phyloP scores from a whole-genome alignment of 805 yeast species.

The Jamesozyma jinghongensis region DNA sequence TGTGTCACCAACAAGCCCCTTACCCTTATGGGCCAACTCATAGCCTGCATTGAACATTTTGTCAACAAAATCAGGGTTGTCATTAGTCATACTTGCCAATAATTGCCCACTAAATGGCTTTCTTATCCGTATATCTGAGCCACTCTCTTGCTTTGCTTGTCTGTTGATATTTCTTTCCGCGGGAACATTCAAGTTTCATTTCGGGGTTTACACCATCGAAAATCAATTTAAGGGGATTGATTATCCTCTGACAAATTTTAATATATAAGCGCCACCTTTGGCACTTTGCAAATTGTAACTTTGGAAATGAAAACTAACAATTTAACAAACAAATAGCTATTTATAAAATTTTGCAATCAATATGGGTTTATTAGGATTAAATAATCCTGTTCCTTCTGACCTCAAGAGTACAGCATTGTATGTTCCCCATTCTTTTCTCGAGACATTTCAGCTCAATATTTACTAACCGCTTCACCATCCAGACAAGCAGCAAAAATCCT shows the following conservation, averaged over 20 bases:
- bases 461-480: neutral
- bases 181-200: no score
- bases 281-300: no score
- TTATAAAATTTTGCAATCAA: neutral
- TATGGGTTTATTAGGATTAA: slow-evolving; percentile 51
- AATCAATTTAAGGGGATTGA: neutral
- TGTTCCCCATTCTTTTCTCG: slow-evolving; percentile 26
- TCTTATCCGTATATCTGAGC: no score
- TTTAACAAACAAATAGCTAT: neutral
- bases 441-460: neutral
- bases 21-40: slow-evolving; percentile 9
- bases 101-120: no score
- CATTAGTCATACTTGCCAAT: no score
- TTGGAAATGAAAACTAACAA: no score
- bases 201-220: neutral
- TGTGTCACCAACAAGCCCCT: slow-evolving; percentile 6
- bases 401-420: slow-evolving; percentile 76
- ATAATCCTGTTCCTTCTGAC: slow-evolving; percentile 90
- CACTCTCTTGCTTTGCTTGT: no score
- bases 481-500: slow-evolving; percentile 84
- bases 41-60: slow-evolving; percentile 17
- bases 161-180: no score
- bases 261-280: neutral
- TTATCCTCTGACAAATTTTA: neutral
- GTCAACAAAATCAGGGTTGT: slow-evolving; percentile 19